Evolutionary conservation across 306 rosid species (phyloP).

Genomic region (Pyrus communis): DNA sequence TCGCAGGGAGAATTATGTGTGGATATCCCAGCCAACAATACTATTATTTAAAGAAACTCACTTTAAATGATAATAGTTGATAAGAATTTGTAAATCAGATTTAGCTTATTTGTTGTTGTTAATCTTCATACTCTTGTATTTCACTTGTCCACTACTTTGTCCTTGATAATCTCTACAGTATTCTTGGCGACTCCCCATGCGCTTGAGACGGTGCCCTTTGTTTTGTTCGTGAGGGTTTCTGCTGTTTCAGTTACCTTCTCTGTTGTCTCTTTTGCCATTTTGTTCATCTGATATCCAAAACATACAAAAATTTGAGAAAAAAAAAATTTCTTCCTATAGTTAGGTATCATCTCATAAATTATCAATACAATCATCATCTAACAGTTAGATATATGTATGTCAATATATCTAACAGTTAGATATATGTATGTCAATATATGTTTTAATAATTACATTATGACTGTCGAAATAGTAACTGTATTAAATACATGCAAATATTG

Average conservation of each 20-base stretch:
- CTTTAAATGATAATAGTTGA: background rate
- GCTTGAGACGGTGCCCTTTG: slow-evolving; percentile 28
- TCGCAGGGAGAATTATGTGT: too few species aligned
- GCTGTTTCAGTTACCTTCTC: slow-evolving; percentile 38
- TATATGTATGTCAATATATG: too few species aligned
- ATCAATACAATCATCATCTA: too few species aligned
- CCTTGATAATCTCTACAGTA: slow-evolving; percentile 35
- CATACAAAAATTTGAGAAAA: background rate
- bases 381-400: too few species aligned
- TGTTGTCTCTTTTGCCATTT: slow-evolving; percentile 31
- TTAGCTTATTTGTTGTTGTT: background rate
- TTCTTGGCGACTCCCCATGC: slow-evolving; percentile 38
- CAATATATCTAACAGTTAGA: too few species aligned
- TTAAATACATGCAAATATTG: too few species aligned
- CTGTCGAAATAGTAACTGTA: too few species aligned
- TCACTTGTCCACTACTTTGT: slow-evolving; percentile 29
- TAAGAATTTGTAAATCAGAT: background rate
- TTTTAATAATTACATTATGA: too few species aligned
- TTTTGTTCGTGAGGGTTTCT: slow-evolving; percentile 26
- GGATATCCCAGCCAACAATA: too few species aligned
- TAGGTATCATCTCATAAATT: background rate
- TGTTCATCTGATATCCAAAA: slow-evolving; percentile 17
- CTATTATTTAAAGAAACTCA: background rate
- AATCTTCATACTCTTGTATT: background rate
- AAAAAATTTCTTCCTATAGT: background rate